A percentile compares a stretch with the other conserved stretches of the same genome.
These are phyloP conservation scores for Phaeosphaeriaceae sp. DNA, from an alignment of 2,329 filamentous ascomycete species.

Conservation along the genomic window DNA sequence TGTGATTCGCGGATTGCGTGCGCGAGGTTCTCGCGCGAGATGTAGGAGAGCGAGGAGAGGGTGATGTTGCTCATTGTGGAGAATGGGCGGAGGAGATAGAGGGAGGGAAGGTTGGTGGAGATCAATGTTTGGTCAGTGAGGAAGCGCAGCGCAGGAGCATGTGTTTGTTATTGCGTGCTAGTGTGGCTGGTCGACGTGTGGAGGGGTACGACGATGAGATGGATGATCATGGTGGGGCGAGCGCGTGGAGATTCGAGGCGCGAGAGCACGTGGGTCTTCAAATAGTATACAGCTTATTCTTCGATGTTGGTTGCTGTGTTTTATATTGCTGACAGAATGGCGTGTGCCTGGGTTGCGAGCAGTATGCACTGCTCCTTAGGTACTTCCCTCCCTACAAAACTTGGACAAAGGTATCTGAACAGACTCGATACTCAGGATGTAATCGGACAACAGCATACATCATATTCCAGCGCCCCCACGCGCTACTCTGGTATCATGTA, in stretches of 20 bases:
- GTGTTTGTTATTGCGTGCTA: background rate
- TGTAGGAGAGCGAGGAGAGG: slow-evolving; percentile 69
- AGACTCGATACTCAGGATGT: background rate
- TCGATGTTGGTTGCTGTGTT: too few species aligned
- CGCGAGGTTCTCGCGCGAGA: slow-evolving; percentile 72
- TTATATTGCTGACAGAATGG: background rate
- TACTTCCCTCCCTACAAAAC: background rate
- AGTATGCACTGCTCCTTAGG: background rate
- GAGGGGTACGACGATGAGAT: background rate
- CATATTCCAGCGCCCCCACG: background rate
- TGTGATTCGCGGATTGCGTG: slow-evolving; percentile 43
- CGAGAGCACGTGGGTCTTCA: slow-evolving; percentile 16
- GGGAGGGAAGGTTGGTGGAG: slow-evolving; percentile 14
- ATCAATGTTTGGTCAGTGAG: slow-evolving; percentile 11
- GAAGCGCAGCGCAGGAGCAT: background rate
- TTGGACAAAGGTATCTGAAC: background rate
- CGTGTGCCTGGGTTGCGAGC: background rate
- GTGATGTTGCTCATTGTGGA: slow-evolving; percentile 55
- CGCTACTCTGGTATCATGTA: background rate
- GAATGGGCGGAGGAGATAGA: slow-evolving; percentile 2
- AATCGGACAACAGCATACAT: background rate
- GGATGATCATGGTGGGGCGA: slow-evolving; percentile 11
- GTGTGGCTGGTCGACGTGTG: background rate
- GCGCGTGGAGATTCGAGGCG: slow-evolving; percentile 7
- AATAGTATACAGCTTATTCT: too few species aligned